phyloP scores from a whole-genome alignment of 1,139 yeast species.

The Schizosaccharomyces versatilis region DNA sequence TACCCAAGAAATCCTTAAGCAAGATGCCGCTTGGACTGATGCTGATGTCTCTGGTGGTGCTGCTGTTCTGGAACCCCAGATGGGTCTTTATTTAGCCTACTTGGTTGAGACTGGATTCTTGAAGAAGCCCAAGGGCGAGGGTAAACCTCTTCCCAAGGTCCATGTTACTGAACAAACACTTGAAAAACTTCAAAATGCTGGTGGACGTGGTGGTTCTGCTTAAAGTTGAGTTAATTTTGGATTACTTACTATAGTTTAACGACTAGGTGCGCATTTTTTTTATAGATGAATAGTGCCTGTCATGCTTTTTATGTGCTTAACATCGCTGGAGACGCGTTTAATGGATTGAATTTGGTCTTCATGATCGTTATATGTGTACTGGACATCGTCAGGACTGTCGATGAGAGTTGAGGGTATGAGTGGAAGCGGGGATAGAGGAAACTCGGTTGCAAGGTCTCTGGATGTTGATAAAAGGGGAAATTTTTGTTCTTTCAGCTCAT shows the following conservation, averaged over 20 bases:
- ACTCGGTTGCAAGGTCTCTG: background rate
- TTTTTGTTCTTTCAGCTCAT: background rate
- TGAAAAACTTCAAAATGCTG: constrained; percentile 48
- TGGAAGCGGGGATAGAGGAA: background rate
- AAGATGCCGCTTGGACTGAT: constrained; percentile 42
- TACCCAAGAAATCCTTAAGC: constrained; percentile 39
- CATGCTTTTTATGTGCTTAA: no score
- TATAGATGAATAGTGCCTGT: no score
- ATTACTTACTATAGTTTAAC: no score
- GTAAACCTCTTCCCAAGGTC: constrained; percentile 33
- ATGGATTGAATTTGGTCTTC: no score
- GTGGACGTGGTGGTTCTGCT: constrained; percentile 39
- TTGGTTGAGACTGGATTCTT: constrained; percentile 60
- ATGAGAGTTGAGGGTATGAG: no score
- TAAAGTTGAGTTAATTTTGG: background rate
- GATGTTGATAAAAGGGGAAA: background rate
- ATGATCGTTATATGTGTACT: no score
- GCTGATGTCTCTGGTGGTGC: constrained; percentile 43
- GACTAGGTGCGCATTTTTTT: no score
- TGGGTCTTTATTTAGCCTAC: constrained; percentile 63
- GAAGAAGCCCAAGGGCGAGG: constrained; percentile 29
- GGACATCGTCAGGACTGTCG: no score
- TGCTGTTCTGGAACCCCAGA: constrained; percentile 44
- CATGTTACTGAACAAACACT: constrained; percentile 37
- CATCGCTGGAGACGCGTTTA: no score